Conservation (phyloP, 805 yeast genomes). For the Myxozyma lipomycoides region DNA sequence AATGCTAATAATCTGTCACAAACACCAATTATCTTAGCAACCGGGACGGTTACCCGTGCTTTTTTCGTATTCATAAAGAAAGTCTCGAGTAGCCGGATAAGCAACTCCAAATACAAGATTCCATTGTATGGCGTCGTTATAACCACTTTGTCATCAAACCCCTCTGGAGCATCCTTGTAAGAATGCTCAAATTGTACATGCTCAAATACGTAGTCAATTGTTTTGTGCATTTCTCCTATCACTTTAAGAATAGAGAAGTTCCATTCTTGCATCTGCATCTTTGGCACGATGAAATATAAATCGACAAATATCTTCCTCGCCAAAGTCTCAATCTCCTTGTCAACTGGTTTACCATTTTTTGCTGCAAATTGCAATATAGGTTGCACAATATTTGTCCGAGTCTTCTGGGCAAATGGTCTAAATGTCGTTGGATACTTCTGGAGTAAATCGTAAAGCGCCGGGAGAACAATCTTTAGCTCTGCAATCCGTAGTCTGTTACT, state of each 20-base stretch:
- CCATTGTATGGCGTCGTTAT: slow-evolving; percentile 3
- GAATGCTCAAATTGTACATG: slow-evolving; percentile 6
- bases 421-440: slow-evolving; percentile 14
- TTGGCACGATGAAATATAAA: slow-evolving; percentile 14
- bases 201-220: slow-evolving; percentile 3
- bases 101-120: slow-evolving; percentile 17
- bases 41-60: slow-evolving; percentile 14
- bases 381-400: slow-evolving; percentile 8
- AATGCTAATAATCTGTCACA: slow-evolving; percentile 12
- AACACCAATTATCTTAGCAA: slow-evolving; percentile 6
- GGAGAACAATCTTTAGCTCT: slow-evolving; percentile 8
- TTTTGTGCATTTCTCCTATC: slow-evolving; percentile 16
- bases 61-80: slow-evolving; percentile 4
- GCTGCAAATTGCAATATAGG: slow-evolving; percentile 13
- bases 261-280: slow-evolving; percentile 19
- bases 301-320: slow-evolving; percentile 14
- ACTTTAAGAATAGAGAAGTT: slow-evolving; percentile 6
- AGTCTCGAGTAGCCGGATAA: slow-evolving; percentile 17
- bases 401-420: slow-evolving; percentile 14
- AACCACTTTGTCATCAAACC: slow-evolving; percentile 12
- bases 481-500: neutral
- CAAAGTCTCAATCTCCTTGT: slow-evolving; percentile 5
- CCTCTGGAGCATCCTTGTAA: slow-evolving; percentile 7
- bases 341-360: neutral
- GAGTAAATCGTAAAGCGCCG: slow-evolving; percentile 10